Evolutionary conservation across 2,329 filamentous ascomycete species (phyloP).

Genomic region (Botryotinia calthae): DNA sequence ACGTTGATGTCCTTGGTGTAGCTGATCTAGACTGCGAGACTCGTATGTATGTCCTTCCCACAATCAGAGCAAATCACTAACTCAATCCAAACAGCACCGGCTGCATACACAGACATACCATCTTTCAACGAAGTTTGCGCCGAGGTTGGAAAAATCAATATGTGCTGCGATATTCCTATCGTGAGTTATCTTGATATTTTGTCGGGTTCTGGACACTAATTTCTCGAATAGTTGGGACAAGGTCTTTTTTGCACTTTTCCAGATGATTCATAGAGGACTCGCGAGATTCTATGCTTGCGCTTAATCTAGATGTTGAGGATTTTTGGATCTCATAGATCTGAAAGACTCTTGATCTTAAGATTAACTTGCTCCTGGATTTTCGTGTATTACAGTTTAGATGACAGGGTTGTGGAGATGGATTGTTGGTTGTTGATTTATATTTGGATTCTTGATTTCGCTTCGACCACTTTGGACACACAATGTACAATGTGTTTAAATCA

Average conservation of each 20-base stretch:
- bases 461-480: neutral
- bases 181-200: neutral
- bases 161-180: conserved; percentile 57
- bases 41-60: conserved; percentile 44
- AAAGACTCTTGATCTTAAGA: neutral
- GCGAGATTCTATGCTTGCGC: too few relatives aligned
- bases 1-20: conserved; percentile 58
- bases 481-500: neutral
- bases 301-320: neutral
- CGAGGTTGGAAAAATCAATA: conserved; percentile 40
- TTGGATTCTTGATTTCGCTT: neutral
- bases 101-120: conserved; percentile 44
- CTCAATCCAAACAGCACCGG: conserved; percentile 37
- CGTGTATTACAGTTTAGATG: neutral
- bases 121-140: conserved; percentile 34
- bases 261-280: neutral
- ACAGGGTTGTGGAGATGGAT: neutral
- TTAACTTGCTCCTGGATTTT: neutral
- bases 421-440: neutral
- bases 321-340: neutral
- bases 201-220: neutral
- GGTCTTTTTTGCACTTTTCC: conserved; percentile 11
- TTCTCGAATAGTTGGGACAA: neutral
- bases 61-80: neutral
- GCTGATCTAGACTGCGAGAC: conserved; percentile 55